Conservation (phyloP, 192 early-diverging fungal species). For the Phycomyces nitens region DNA sequence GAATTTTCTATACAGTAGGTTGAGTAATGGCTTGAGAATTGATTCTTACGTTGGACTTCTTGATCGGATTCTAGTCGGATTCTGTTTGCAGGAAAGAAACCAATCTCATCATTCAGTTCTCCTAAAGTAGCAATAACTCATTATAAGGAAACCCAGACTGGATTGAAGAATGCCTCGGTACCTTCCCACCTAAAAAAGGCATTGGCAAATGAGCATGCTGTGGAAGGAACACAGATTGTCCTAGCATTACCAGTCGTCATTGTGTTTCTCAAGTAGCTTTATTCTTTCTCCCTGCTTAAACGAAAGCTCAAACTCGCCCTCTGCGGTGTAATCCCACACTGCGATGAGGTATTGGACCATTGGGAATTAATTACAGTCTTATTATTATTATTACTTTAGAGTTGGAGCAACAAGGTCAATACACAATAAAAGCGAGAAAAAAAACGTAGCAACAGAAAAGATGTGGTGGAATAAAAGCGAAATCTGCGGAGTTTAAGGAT, state of each 20-base stretch:
- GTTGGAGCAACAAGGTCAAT: no score
- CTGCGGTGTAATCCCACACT: slow-evolving; percentile 35
- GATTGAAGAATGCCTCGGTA: not conserved
- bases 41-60: not conserved
- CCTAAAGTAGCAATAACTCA: slow-evolving; percentile 12
- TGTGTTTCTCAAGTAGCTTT: slow-evolving; percentile 34
- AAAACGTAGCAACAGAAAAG: no score
- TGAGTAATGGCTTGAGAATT: not conserved
- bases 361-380: no score
- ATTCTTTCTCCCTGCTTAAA: slow-evolving; percentile 37
- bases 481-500: no score
- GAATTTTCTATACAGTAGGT: no score
- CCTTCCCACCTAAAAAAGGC: slow-evolving; percentile 21
- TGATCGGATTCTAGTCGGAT: slow-evolving; percentile 20
- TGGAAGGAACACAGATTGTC: not conserved
- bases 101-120: slow-evolving; percentile 32
- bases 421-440: no score
- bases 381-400: no score
- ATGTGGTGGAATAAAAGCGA: no score
- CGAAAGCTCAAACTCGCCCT: slow-evolving; percentile 35
- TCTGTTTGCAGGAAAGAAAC: slow-evolving; percentile 40
- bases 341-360: slow-evolving; percentile 34
- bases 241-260: slow-evolving; percentile 35
- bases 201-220: not conserved
- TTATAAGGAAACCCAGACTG: not conserved